Conservation (phyloP, 2,329 filamentous ascomycete species). For the Cladophialophora chaetospira region DNA sequence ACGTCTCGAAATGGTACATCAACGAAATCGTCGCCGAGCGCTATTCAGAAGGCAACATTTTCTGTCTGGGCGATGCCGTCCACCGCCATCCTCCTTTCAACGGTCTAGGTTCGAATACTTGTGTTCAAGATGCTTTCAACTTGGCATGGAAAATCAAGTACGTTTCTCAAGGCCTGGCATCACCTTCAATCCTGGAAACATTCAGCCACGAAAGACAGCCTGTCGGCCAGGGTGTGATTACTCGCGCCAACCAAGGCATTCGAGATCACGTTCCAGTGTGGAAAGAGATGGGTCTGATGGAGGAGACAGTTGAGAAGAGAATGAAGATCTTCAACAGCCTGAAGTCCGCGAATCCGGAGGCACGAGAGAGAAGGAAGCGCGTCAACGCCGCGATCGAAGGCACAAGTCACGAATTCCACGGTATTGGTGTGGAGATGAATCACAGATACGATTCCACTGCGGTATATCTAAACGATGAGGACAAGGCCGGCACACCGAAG, state of each 20-base stretch:
- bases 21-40: constrained; percentile 63
- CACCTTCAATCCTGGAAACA: constrained; percentile 35
- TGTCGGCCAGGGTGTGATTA: constrained; percentile 50
- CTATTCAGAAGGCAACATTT: constrained; percentile 47
- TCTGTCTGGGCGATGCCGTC: constrained; percentile 44
- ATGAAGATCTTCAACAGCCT: constrained; percentile 47
- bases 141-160: constrained; percentile 43
- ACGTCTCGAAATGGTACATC: constrained; percentile 60
- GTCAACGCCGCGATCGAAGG: constrained; percentile 48
- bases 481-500: constrained; percentile 19
- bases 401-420: constrained; percentile 56
- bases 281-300: constrained; percentile 50
- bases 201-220: constrained; percentile 42
- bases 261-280: constrained; percentile 54
- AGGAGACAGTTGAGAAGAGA: constrained; percentile 44
- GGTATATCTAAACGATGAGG: constrained; percentile 51
- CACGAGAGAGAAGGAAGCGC: constrained; percentile 42
- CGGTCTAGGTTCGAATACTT: constrained; percentile 43
- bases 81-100: constrained; percentile 42
- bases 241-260: constrained; percentile 60
- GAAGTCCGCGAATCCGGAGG: constrained; percentile 41
- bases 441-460: constrained; percentile 54
- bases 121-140: constrained; percentile 43
- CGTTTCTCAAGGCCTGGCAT: constrained; percentile 38
- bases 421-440: constrained; percentile 62